Percentiles rank a stretch among this genome's conserved stretches.
phyloP scores from a whole-genome alignment of 1,139 yeast genomes.

The Kazachstania sp. region DNA sequence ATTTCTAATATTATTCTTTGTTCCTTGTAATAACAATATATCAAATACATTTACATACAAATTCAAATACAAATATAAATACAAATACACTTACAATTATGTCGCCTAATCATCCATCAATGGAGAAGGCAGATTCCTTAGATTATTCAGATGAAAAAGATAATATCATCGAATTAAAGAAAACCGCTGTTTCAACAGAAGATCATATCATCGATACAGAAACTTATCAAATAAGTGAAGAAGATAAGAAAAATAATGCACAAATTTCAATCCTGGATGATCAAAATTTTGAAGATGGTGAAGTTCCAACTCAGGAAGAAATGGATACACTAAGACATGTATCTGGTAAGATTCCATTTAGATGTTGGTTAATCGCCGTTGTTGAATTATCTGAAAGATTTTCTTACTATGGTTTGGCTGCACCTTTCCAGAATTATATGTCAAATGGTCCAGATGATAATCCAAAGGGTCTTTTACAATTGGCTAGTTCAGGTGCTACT shows the following conservation, averaged over 20 bases:
- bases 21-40: no score
- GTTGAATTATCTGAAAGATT: constrained; percentile 80
- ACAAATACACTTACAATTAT: not conserved
- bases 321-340: constrained; percentile 24
- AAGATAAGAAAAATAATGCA: constrained; percentile 1
- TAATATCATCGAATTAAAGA: constrained; percentile 4
- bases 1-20: not conserved
- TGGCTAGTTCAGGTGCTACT: constrained; percentile 59
- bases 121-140: not conserved
- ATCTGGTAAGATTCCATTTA: constrained; percentile 22
- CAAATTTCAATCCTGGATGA: constrained; percentile 3
- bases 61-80: not conserved
- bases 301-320: constrained; percentile 27
- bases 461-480: constrained; percentile 49
- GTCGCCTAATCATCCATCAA: not conserved
- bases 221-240: constrained; percentile 1
- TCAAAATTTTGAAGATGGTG: constrained; percentile 13
- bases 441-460: constrained; percentile 43
- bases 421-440: constrained; percentile 74
- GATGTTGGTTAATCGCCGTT: constrained; percentile 64
- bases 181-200: constrained; percentile 1
- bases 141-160: constrained; percentile 3
- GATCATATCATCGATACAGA: constrained; percentile 3
- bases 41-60: no score
- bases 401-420: constrained; percentile 72